Evolutionary conservation across 371 early-diverging fungal species (phyloP).

Genomic region (Mucor plumbeus): DNA sequence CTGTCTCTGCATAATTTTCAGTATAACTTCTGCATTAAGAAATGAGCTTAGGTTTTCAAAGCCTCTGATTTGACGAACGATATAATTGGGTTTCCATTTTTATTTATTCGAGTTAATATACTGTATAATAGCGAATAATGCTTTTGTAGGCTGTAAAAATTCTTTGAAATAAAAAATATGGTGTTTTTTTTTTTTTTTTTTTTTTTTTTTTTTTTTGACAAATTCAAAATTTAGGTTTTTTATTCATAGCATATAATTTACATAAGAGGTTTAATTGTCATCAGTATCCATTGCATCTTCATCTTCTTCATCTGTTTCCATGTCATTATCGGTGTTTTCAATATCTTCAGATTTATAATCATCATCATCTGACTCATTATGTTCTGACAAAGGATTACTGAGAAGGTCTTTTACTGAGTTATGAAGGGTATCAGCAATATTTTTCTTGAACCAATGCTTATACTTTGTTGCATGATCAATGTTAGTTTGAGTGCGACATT

Average conservation of each 20-base stretch:
- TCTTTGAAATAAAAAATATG: too few species aligned
- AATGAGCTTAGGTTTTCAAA: too few species aligned
- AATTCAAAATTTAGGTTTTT: not conserved
- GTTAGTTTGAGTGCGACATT: conserved; percentile 42
- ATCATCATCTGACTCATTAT: not conserved
- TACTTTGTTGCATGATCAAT: conserved; percentile 45
- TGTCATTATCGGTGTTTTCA: conserved; percentile 11
- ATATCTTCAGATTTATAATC: conserved; percentile 8
- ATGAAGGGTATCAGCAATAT: not conserved
- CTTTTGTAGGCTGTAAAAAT: too few species aligned
- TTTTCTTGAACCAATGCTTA: conserved; percentile 46
- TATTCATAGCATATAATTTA: not conserved
- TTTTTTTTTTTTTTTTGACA: too few species aligned
- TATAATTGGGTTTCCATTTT: too few species aligned
- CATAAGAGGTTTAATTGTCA: not conserved
- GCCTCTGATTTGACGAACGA: too few species aligned
- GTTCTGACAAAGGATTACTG: not conserved
- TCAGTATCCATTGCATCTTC: conserved; percentile 13
- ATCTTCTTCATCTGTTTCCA: conserved; percentile 27
- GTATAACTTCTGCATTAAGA: too few species aligned
- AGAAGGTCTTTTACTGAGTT: not conserved
- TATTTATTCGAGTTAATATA: too few species aligned
- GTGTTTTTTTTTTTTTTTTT: too few species aligned
- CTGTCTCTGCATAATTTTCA: too few species aligned
- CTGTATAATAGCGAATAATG: too few species aligned